phyloP scores from a whole-genome alignment of 208 protist genomes.

The Wallacemonas collosoma region DNA sequence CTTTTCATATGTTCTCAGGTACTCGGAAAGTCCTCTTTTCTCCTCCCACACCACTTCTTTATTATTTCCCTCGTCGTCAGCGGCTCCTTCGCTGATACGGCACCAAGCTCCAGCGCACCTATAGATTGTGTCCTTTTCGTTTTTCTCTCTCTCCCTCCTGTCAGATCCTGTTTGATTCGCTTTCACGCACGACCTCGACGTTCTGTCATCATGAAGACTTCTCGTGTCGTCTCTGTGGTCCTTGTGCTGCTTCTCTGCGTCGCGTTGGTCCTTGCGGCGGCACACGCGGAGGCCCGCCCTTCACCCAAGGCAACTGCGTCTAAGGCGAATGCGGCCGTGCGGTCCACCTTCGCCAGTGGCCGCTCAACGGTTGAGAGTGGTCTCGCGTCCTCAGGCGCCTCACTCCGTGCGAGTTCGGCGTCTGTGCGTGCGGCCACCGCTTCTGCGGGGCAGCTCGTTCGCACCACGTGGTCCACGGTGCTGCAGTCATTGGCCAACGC shows the following conservation, averaged over 20 bases:
- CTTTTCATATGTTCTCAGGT: too few species aligned
- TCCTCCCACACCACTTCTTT: too few species aligned
- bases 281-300: background rate
- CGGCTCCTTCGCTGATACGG: too few species aligned
- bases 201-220: background rate
- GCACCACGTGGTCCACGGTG: too few species aligned
- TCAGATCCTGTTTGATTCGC: slow-evolving; percentile 1
- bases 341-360: background rate
- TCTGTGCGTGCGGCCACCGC: too few species aligned
- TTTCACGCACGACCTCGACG: background rate
- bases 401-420: too few species aligned
- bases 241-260: slow-evolving; percentile 9
- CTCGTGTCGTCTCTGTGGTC: background rate
- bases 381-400: too few species aligned
- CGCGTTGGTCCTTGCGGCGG: background rate
- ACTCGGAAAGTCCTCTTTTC: too few species aligned
- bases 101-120: background rate
- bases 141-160: slow-evolving; percentile 8
- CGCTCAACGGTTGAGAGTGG: background rate
- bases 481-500: background rate
- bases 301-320: background rate
- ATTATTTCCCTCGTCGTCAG: too few species aligned
- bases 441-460: too few species aligned
- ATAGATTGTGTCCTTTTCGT: slow-evolving; percentile 12
- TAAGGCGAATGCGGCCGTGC: slow-evolving; percentile 2